Conservation (phyloP, 768 basidiomycete species). For the Paxillus rubicundulus region DNA sequence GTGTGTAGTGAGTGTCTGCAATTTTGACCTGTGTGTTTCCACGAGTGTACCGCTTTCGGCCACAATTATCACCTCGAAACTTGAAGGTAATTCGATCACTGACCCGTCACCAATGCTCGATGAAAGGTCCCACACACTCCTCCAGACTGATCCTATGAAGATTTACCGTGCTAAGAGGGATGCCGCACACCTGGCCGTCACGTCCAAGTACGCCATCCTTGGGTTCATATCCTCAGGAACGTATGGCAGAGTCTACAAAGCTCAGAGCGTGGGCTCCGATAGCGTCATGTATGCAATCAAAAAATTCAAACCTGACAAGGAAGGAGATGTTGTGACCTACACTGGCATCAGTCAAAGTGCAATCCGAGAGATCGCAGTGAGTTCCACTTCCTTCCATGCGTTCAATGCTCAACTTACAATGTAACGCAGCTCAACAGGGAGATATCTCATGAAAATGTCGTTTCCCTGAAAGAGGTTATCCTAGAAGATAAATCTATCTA, state of each 20-base stretch:
- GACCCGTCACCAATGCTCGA: constrained; percentile 28
- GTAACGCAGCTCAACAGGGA: constrained; percentile 75
- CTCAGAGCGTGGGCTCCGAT: constrained; percentile 70
- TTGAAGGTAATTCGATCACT: too few species aligned
- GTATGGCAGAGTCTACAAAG: constrained; percentile 99
- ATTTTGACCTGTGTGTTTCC: too few species aligned
- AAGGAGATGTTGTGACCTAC: constrained; percentile 93
- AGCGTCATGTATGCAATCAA: constrained; percentile 89
- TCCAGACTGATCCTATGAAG: constrained; percentile 74
- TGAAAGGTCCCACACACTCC: constrained; percentile 35
- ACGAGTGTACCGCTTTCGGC: too few species aligned
- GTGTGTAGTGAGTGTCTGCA: too few species aligned
- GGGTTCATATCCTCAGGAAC: constrained; percentile 99
- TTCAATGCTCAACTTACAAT: constrained; percentile 12
- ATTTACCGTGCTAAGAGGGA: constrained; percentile 82
- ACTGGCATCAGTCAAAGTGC: constrained; percentile 98
- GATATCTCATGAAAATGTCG: constrained; percentile 87
- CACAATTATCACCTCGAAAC: too few species aligned
- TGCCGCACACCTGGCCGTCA: constrained; percentile 58
- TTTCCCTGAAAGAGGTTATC: constrained; percentile 90
- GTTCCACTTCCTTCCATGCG: constrained; percentile 21
- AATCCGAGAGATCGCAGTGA: constrained; percentile 91
- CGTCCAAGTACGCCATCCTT: constrained; percentile 84
- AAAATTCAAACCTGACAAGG: constrained; percentile 99
- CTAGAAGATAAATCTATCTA: constrained; percentile 98